Percentiles rank a stretch among this genome's conserved stretches.
Evolutionary conservation across 257 asterid genomes (phyloP).

Genomic region (Solanum chaucha): DNA sequence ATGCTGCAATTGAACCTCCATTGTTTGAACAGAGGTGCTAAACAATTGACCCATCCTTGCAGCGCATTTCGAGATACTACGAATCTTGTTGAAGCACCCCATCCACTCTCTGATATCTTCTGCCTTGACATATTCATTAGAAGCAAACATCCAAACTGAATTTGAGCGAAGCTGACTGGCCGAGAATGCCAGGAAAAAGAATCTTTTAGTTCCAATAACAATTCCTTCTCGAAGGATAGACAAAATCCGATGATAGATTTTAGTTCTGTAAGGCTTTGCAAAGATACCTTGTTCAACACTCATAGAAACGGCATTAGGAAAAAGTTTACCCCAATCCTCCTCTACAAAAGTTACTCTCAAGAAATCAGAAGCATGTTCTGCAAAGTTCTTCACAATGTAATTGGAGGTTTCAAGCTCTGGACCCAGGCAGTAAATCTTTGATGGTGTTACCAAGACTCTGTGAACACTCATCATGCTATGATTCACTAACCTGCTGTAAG

Average conservation of each 20-base stretch:
- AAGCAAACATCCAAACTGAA: constrained; percentile 97
- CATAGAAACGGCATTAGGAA: constrained; percentile 36
- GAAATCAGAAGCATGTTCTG: constrained; percentile 61
- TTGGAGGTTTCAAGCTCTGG: constrained; percentile 90
- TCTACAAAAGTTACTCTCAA: constrained; percentile 88
- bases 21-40: constrained; percentile 64
- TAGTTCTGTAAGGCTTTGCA: constrained; percentile 54
- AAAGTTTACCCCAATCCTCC: constrained; percentile 87
- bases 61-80: constrained; percentile 79
- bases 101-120: constrained; percentile 84
- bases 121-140: constrained; percentile 55
- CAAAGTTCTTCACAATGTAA: constrained; percentile 75
- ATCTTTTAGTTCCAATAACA: constrained; percentile 61
- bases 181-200: constrained; percentile 76
- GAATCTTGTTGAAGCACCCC: constrained; percentile 79
- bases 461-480: constrained; percentile 72
- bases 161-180: constrained; percentile 90
- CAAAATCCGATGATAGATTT: constrained; percentile 46
- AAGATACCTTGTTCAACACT: constrained; percentile 46
- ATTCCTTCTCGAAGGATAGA: constrained; percentile 69
- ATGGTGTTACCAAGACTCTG: constrained; percentile 69
- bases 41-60: constrained; percentile 97
- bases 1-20: constrained; percentile 42
- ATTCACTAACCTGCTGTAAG: constrained; percentile 26
- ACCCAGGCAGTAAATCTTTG: constrained; percentile 78